Base-by-base conservation (phyloP, 208 protist species). In the Endotrypanum monterogeii region DNA sequence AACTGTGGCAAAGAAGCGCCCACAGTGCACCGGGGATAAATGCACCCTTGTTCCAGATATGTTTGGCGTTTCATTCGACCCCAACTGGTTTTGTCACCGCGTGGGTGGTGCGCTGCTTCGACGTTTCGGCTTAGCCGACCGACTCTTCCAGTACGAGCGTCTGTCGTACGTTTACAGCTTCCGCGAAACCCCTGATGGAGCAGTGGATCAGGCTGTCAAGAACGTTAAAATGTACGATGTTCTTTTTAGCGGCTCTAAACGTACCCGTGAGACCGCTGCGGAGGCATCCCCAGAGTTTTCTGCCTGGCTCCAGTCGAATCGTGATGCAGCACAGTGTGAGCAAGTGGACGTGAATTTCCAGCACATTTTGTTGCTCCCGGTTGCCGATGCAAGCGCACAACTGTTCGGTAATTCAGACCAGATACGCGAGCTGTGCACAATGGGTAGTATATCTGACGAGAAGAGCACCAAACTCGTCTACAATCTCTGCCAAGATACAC, bases 101-200 rank as follows among this genome's bases (percentile, higher is more conserved):
- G 87, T 92, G 14, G 84, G 87, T 1, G 78, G 80, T 51, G 52
- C 76, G 1, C 69, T 84, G 55, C 65, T 92, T 23, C 67, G 76
- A 7, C 70, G 67, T 37, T 83, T 89, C 74, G 87, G 87, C 18
- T 78, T 92, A 11, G 76, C 74, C 0, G 78, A 85, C 28, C 87
- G 87, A 12, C 67, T 92, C 20, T 92, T 92, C 71, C 75, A 80
- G 51, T 92, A 92, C 69, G 68, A 92, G 68, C 81, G 87, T 20
- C 37, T 79, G 0, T 83, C 73, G 39, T 82, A 82, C 52, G 72
- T 35, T 18, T 76, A 78, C 58, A 23, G 2, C 9, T 62, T 76
- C 25, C 18, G 28, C 14, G 35, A 63, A 23, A 48, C 41, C 14
- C 23, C 57, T 37, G 52, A 52, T 9, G 51, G 0, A 4, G n/a